Evolutionary conservation across 306 rosid species (phyloP).

Genomic region (Macrotyloma uniflorum): DNA sequence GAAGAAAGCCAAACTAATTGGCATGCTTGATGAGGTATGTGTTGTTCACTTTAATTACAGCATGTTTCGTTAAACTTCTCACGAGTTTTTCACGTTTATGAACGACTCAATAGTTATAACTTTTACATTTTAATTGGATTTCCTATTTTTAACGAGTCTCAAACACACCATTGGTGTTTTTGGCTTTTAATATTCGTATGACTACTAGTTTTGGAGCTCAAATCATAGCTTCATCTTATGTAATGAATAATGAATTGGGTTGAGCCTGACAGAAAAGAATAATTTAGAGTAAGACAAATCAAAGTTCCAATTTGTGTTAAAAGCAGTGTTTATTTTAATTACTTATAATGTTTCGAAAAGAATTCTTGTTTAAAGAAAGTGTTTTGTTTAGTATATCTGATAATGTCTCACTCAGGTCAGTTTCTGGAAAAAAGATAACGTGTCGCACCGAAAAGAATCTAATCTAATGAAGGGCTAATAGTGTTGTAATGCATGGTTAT

Average conservation of each 20-base stretch:
- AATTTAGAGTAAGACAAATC: too few relatives aligned
- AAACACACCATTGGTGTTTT: background rate
- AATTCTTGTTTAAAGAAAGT: background rate
- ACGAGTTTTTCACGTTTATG: background rate
- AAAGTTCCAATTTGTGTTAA: too few relatives aligned
- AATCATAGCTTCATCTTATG: background rate
- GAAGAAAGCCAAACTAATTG: constrained; percentile 93
- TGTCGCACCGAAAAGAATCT: too few relatives aligned
- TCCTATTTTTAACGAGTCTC: background rate
- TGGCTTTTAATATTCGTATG: background rate
- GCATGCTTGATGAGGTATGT: constrained; percentile 94
- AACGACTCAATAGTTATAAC: background rate
- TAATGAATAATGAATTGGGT: background rate
- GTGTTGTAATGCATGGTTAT: background rate
- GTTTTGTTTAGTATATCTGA: background rate
- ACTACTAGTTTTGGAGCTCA: background rate
- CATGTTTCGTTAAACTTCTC: background rate
- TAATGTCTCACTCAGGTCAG: background rate
- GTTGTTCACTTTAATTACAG: background rate
- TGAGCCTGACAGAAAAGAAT: too few relatives aligned
- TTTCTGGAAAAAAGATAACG: too few relatives aligned
- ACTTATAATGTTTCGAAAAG: background rate
- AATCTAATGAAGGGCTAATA: too few relatives aligned
- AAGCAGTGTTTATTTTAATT: background rate
- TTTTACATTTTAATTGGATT: background rate